Conservation (phyloP, 345 rosid genomes). For the Salix koriyanagi region DNA sequence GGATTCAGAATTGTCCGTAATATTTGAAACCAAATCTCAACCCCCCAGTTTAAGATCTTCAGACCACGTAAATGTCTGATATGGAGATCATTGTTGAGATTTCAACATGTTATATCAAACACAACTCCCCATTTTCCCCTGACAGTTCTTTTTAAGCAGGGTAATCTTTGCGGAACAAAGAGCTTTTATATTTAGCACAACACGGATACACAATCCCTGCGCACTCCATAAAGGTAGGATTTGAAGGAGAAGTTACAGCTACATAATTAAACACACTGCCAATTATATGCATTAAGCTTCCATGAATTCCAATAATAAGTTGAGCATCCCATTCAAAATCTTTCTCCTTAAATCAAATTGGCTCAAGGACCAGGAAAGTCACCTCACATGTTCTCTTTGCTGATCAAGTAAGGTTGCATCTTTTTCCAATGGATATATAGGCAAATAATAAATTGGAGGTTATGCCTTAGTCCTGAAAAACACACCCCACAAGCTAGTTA, state of each 20-base stretch:
- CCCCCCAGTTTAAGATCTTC: background rate
- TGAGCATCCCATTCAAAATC: background rate
- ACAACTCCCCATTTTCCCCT: slow-evolving; percentile 7
- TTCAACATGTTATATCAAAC: slow-evolving; percentile 3
- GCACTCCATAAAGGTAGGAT: background rate
- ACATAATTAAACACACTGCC: background rate
- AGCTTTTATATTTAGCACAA: slow-evolving; percentile 1
- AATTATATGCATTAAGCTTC: background rate
- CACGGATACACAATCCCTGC: slow-evolving; percentile 7
- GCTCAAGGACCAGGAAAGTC: background rate
- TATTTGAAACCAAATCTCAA: background rate
- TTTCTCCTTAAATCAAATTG: background rate
- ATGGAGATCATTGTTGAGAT: slow-evolving; percentile 7
- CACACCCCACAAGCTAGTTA: slow-evolving; percentile 28
- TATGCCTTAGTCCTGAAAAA: slow-evolving; percentile 81
- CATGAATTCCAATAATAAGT: no score
- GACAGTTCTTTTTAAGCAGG: background rate
- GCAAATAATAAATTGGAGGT: slow-evolving; percentile 78
- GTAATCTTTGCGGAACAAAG: background rate
- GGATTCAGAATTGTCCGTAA: background rate
- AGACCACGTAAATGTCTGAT: background rate
- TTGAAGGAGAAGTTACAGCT: background rate
- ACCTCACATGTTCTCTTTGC: slow-evolving; percentile 63
- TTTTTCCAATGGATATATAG: slow-evolving; percentile 59
- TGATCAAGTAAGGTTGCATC: slow-evolving; percentile 48